Evolutionary conservation across 805 yeast species (phyloP).

Genomic region (Zygosaccharomyces bailii): DNA sequence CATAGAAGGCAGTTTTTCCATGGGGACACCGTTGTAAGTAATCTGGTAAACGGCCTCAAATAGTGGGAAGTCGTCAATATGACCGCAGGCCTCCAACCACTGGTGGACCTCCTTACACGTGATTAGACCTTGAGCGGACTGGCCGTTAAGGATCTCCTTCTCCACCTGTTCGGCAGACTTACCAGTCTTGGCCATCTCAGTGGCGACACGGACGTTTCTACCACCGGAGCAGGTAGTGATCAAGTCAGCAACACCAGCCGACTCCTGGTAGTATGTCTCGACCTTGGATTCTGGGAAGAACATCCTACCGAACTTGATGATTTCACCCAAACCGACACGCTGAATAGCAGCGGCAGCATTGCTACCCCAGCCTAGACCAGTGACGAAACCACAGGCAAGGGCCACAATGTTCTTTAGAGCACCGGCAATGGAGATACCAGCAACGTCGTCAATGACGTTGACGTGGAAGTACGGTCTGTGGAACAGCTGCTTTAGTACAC

Average conservation of each 20-base stretch:
- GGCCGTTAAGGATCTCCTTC: slow-evolving; percentile 84
- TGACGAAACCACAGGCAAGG: slow-evolving; percentile 93
- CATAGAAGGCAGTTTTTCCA: slow-evolving; percentile 70
- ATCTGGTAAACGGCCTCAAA: slow-evolving; percentile 71
- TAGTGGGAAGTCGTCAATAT: slow-evolving; percentile 67
- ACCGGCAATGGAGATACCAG: slow-evolving; percentile 95
- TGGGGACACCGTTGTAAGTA: slow-evolving; percentile 68
- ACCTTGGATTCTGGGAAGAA: slow-evolving; percentile 75
- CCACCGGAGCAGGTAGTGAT: slow-evolving; percentile 98
- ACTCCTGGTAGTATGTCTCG: slow-evolving; percentile 84
- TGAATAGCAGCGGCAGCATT: slow-evolving; percentile 97
- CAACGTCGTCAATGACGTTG: slow-evolving; percentile 84
- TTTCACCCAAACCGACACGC: slow-evolving; percentile 92
- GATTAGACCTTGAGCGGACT: slow-evolving; percentile 92
- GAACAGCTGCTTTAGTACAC: slow-evolving; percentile 74
- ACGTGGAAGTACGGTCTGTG: slow-evolving; percentile 99
- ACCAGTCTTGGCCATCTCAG: slow-evolving; percentile 75
- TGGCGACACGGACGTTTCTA: slow-evolving; percentile 90
- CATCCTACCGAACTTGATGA: slow-evolving; percentile 75
- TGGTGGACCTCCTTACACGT: slow-evolving; percentile 91
- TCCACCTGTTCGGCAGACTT: slow-evolving; percentile 80
- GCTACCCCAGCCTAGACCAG: slow-evolving; percentile 98
- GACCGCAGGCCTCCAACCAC: slow-evolving; percentile 50
- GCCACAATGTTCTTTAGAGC: slow-evolving; percentile 97
- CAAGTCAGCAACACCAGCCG: slow-evolving; percentile 97